These are phyloP conservation scores for Xylaria polymorpha DNA, from an alignment of 2,329 filamentous ascomycete genomes.

Conservation along the genomic window DNA sequence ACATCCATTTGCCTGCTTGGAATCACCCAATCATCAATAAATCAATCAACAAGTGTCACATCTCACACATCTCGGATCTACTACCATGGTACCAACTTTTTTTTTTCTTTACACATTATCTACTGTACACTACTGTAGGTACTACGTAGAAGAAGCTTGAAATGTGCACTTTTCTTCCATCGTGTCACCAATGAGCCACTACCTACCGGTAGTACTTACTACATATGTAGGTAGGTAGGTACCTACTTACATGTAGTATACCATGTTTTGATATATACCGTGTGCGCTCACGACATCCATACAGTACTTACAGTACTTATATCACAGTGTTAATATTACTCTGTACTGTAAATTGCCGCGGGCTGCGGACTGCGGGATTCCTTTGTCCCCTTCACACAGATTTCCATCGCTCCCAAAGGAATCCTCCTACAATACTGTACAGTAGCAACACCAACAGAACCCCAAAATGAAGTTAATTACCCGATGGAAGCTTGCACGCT, in stretches of 20 bases:
- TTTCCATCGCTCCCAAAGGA: background rate
- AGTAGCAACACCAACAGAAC: no score
- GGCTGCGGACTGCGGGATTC: background rate
- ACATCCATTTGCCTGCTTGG: background rate
- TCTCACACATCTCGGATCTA: slow-evolving; percentile 3
- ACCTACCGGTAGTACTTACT: no score
- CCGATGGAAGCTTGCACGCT: background rate
- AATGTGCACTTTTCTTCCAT: slow-evolving; percentile 4
- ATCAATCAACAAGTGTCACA: background rate
- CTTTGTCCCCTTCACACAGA: background rate
- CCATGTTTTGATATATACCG: slow-evolving; percentile 7
- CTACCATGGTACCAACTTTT: slow-evolving; percentile 4
- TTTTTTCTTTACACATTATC: no score
- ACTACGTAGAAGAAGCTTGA: background rate
- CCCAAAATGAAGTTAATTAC: slow-evolving; percentile 2
- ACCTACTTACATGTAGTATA: background rate
- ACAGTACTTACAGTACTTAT: background rate
- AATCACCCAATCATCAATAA: no score
- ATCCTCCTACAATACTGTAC: no score
- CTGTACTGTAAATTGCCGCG: no score
- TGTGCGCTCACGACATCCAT: background rate
- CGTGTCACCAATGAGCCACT: slow-evolving; percentile 13
- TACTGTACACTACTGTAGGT: no score
- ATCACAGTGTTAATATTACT: no score
- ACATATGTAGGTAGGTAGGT: no score